phyloP scores from a whole-genome alignment of 176 grass and related monocot genomes.

The Metroxylon sagu region DNA sequence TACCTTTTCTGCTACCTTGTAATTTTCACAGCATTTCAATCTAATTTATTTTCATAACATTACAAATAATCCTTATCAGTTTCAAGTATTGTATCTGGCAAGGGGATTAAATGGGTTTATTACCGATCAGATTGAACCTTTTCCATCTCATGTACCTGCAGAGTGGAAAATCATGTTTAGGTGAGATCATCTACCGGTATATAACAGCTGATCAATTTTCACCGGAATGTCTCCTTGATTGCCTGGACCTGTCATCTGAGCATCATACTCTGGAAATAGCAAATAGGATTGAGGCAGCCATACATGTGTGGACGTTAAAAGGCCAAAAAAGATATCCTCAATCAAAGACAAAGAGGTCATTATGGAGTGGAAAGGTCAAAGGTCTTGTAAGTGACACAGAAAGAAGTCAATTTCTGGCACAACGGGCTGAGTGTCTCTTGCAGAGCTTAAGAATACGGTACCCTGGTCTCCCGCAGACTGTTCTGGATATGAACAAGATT shows the following conservation, averaged over 20 bases:
- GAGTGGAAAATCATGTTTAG: constrained; percentile 88
- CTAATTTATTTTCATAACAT: too few relatives aligned
- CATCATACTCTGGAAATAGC: constrained; percentile 88
- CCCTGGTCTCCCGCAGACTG: constrained; percentile 80
- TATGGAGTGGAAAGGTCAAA: constrained; percentile 85
- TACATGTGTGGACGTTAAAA: constrained; percentile 90
- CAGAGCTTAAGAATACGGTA: constrained; percentile 82
- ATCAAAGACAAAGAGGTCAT: constrained; percentile 57
- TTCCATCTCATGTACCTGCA: constrained; percentile 22
- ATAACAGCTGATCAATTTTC: constrained; percentile 91
- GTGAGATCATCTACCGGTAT: constrained; percentile 88
- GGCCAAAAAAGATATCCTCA: constrained; percentile 49
- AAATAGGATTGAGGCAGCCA: constrained; percentile 86
- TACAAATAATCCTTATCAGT: too few relatives aligned
- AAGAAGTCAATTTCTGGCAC: constrained; percentile 51
- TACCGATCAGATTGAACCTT: too few relatives aligned
- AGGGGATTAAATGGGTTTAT: too few relatives aligned
- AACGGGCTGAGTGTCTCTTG: constrained; percentile 72
- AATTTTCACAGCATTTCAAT: too few relatives aligned
- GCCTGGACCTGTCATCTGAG: constrained; percentile 90
- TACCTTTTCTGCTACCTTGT: too few relatives aligned
- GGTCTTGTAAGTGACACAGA: constrained; percentile 59
- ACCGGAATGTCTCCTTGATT: constrained; percentile 84
- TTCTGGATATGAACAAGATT: constrained; percentile 97
- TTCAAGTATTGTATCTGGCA: too few relatives aligned